Base-by-base conservation (phyloP, 441 rosid genomes). In the Euphorbia schlechtendalii region DNA sequence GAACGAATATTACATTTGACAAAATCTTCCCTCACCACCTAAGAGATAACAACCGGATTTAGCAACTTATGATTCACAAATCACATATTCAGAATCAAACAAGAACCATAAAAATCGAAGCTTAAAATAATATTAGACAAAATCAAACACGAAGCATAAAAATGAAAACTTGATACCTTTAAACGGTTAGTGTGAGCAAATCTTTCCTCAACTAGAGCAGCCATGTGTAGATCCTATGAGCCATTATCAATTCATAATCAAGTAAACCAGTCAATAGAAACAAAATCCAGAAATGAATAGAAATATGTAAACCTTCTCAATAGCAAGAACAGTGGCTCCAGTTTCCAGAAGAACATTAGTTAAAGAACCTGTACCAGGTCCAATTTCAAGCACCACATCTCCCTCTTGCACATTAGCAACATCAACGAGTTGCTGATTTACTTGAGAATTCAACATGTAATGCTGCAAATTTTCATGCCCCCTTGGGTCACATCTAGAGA, bases 331-430 rank as follows among this genome's bases (percentile, higher is more conserved):
- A 0, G 82, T 78, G 69, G 96, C 94, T 40, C 96, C 94, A 13
- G 74, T 68, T 63, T 74, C 69, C 61, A 92, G 18, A 63, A 92
- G 94, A 27, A 82, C 83, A 71, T 85, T 81, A 64, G 97, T 92
- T 60, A 92, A 79, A 63, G 96, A 92, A 65, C 98, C 97, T 21
- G 97, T 92, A 54, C 96, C 97, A 0, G 96, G 94, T 43, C 98
- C 98, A 67, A 92, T 90, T 83, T 90, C 98, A 68, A 92, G 75
- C 55, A 92, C 88, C 54, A 86, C 61, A 61, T 92, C 96, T 65
- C 92, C 97, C 65, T 86, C 89, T 61, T 81, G 69, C 24, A 92
- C 80, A 52, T 77, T 60, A 30, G 92, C 96, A n/a, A 82, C 80
- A 46, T 68, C 61, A 5, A 70, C 89, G 34, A 92, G 84, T 66